Evolutionary conservation across 192 early-diverging fungal genomes (phyloP), one percentile per base, ranked within the genome.

Genomic region (Linnemannia hyalina): DNA sequence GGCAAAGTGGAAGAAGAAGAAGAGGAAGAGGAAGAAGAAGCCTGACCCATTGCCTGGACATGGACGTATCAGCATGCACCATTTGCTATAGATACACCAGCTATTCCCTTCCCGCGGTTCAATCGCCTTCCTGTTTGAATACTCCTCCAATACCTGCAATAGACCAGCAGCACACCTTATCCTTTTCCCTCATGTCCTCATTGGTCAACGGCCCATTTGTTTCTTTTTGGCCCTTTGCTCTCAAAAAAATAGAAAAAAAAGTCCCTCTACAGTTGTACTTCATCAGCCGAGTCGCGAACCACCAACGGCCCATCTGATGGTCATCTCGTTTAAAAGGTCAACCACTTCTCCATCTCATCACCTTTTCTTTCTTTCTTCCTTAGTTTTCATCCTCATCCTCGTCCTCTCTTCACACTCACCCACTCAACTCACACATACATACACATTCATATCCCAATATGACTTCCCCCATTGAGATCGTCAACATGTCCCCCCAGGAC

Each of bases 401-500:
- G 9, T 23, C 9, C 26, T 32, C 49, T 16, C 18, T 6, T 52
- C 49, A 20, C 60, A 65, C 60, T 32, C 29, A 35, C 29, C 15
- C 60, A 65, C 60, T 2, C 11, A 46, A 40, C 38, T 40, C 6
- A 40, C 38, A 40, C 38, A 40, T 5, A 1, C 42, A n/a, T n/a
- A 46, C 11, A 46, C 44, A 46, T 46, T 15, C 13, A 26, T 57
- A 57, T 65, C 10, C 60, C 13, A 32, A 65, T 32, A 83, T 83
- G 82, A 75, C 82, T 35, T 77, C 82, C 54, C 82, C 89, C 85
- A 82, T 86, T 72, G 79, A 89, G 52, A 78, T 86, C 71, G 81
- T 89, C 55, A 73, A 85, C 55, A 81, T 91, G 75, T 89, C 91
- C 77, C 74, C 90, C 68, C 89, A 92, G 85, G 91, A 93, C 40